Base-by-base conservation (phyloP, 768 basidiomycete species). In the Trametes punicea region DNA sequence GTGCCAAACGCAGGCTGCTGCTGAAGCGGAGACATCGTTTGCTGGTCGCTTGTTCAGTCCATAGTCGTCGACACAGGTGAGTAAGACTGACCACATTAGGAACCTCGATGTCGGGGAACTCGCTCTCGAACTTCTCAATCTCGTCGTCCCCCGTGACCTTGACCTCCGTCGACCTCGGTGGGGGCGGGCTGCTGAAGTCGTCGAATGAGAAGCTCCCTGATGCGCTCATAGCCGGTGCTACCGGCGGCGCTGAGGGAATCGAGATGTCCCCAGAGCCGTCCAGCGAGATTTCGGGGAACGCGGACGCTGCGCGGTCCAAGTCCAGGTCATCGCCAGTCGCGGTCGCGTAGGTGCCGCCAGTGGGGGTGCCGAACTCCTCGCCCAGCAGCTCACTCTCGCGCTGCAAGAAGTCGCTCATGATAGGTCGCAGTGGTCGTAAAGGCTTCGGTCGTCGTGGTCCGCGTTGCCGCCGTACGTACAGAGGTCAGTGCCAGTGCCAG, bases 141-240 rank as follows among this genome's bases (percentile, higher is more conserved):
- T 90, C 88, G 60, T 92, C 89, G 65, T 90, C 84, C 0, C 90
- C 90, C 0, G 91, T 94, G 36, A 92, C 85, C 65, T 81, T 90
- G 51, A 94, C 86, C 9, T 79, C 75, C n/a, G 78, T 75, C 36
- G 72, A 69, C 40, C 64, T 66, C 49, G 72, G 65, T 27, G 68
- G 64, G 0, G 77, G 76, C 8, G 76, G 74, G 42, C 69, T 74
- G 15, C 80, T 83, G 66, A 92, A 89, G 65, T 80, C 77, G 64
- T 84, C 83, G 56, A 89, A 83, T 6, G 82, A 82, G 71, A 90
- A 90, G 11, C 79, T 73, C 26, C 57, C 53, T 64, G 48, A 47
- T 34, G 13, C 64, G 65, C 25, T 68, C 52, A 48, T 55, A 46
- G 51, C 33, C 30, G 55, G 58, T 11, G 29, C 49, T 13, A 25